phyloP scores from a whole-genome alignment of 371 early-diverging fungal genomes.

The Rhizopus delemar region DNA sequence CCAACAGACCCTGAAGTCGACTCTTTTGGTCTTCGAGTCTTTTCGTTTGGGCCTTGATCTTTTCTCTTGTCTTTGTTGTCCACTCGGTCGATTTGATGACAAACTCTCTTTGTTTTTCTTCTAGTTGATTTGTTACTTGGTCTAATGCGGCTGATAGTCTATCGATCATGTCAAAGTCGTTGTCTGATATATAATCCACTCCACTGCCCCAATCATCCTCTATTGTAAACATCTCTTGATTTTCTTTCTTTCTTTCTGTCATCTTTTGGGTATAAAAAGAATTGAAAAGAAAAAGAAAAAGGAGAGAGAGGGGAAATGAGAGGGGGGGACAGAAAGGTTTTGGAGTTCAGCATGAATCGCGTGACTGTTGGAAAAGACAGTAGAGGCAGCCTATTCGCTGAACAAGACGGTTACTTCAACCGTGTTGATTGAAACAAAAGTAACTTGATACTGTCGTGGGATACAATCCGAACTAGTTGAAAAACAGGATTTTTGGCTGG shows the following conservation, averaged over 20 bases:
- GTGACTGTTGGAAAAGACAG: no score
- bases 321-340: no score
- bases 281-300: not conserved
- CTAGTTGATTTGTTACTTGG: slow-evolving; percentile 48
- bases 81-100: slow-evolving; percentile 39
- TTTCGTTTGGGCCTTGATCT: slow-evolving; percentile 35
- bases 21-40: slow-evolving; percentile 40
- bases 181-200: slow-evolving; percentile 26
- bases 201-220: slow-evolving; percentile 21
- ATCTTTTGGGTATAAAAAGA: not conserved
- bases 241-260: not conserved
- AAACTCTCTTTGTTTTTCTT: slow-evolving; percentile 44
- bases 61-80: slow-evolving; percentile 46
- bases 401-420: no score
- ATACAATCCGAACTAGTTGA: no score
- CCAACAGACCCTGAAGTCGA: slow-evolving; percentile 30
- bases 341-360: no score
- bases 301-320: not conserved
- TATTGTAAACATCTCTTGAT: slow-evolving; percentile 18
- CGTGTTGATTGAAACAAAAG: no score
- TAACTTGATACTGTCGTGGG: no score
- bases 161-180: slow-evolving; percentile 38
- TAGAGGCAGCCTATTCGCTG: no score
- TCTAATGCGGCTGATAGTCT: slow-evolving; percentile 48
- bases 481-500: no score